Evolutionary conservation across 768 basidiomycete genomes (phyloP), one percentile per base, ranked within the genome.

Genomic region (Tricholoma flavovirens): DNA sequence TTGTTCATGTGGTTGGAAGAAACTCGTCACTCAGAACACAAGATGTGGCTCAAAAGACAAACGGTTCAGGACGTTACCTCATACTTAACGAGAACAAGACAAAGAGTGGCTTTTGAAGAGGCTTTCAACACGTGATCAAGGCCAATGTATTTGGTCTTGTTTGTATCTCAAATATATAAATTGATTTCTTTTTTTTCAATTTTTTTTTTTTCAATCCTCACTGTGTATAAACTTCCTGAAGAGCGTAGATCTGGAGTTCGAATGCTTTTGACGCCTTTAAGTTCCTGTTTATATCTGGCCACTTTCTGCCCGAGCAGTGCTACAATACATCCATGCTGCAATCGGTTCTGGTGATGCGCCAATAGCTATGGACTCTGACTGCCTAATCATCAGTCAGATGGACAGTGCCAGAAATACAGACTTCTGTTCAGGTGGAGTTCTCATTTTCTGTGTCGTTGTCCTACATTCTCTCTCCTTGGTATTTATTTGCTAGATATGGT

Each of bases 311-410:
- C 85, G 86, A 78, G 80, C 83, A 86, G 86, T 75, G 70, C 71
- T 62, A 19, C 66, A 64, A 72, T 71, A 70, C 73, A 70, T 75
- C 80, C 69, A 84, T 81, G 74, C 83, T 86, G 83, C 71, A 67
- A 71, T 80, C 84, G 86, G 86, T 88, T 88, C 86, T 88, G 86
- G 83, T 86, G 83, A 84, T 77, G 75, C 36, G 86, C 85, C 86
- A 69, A 87, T 56, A 88, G 54, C 51, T 58, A 84, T 51, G 75
- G 48, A 77, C 67, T 72, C 70, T 71, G 63, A 61, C 71, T 73
- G 81, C 71, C 77, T 75, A 78, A 83, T 82, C 77, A 81, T 70
- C 79, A 73, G 70, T 64, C 67, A 70, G 77, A 77, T 73, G 82
- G 81, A 75, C 74, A 68, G 69, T 66, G 66, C 65, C 66, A 68